Conservation (phyloP, 2,329 filamentous ascomycete genomes). For the Chrysosporium queenslandicum region DNA sequence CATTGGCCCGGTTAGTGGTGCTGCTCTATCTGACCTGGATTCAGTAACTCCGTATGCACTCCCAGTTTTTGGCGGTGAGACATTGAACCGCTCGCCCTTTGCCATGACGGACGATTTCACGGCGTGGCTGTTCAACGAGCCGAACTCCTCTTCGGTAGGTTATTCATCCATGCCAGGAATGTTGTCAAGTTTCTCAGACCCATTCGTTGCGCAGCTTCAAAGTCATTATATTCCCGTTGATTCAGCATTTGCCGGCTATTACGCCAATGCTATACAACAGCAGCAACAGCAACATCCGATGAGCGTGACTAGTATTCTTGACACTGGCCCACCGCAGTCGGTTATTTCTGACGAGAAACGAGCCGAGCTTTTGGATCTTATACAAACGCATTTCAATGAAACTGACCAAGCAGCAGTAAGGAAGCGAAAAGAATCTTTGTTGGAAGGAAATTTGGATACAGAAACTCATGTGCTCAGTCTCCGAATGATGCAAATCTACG, state of each 20-base stretch:
- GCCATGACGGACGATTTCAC: constrained; percentile 81
- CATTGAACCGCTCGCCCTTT: constrained; percentile 76
- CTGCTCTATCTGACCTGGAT: constrained; percentile 28
- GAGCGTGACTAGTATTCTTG: constrained; percentile 77
- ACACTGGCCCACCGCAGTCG: constrained; percentile 68
- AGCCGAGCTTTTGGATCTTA: constrained; percentile 69
- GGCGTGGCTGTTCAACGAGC: constrained; percentile 70
- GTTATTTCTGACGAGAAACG: constrained; percentile 81
- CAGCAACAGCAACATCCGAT: constrained; percentile 65
- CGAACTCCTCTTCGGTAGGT: constrained; percentile 45
- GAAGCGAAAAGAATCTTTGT: constrained; percentile 63
- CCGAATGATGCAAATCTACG: constrained; percentile 92
- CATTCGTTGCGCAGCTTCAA: constrained; percentile 35
- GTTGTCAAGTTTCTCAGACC: constrained; percentile 34
- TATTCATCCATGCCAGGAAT: constrained; percentile 37
- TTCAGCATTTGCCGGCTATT: constrained; percentile 40
- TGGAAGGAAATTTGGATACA: constrained; percentile 64
- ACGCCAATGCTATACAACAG: constrained; percentile 35
- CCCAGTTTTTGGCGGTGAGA: constrained; percentile 78
- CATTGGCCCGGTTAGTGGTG: constrained; percentile 21
- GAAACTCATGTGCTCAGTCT: constrained; percentile 60
- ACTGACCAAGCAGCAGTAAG: constrained; percentile 63
- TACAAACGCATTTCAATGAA: constrained; percentile 71
- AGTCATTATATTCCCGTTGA: constrained; percentile 44
- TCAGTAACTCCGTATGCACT: constrained; percentile 45